A percentile compares a stretch with the other conserved stretches of the same genome.
Evolutionary conservation across 2,329 filamentous ascomycete species (phyloP).

Genomic region (Epichloe coenophiala): DNA sequence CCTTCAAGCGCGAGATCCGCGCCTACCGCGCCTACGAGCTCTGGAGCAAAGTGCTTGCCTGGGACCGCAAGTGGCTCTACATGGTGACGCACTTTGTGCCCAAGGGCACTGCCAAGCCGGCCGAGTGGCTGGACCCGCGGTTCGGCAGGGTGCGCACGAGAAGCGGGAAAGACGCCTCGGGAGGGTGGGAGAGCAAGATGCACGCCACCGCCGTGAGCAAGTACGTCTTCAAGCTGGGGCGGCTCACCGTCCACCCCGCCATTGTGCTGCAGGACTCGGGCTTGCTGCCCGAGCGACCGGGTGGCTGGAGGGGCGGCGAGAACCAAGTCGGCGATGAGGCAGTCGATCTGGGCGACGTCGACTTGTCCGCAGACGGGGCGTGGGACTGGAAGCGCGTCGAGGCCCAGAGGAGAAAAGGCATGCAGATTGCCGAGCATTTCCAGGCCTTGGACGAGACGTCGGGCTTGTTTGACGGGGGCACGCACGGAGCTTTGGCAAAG

Average conservation of each 20-base stretch:
- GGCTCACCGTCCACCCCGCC: slow-evolving; percentile 75
- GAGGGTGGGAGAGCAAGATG: slow-evolving; percentile 47
- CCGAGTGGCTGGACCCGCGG: slow-evolving; percentile 35
- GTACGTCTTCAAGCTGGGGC: slow-evolving; percentile 71
- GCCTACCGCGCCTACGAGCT: slow-evolving; percentile 59
- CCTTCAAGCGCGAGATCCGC: slow-evolving; percentile 60
- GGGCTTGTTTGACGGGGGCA: slow-evolving; percentile 37
- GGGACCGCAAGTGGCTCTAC: slow-evolving; percentile 76
- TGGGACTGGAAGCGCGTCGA: slow-evolving; percentile 50
- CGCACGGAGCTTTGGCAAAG: slow-evolving; percentile 34
- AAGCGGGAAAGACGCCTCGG: slow-evolving; percentile 21
- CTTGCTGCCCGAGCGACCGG: slow-evolving; percentile 61
- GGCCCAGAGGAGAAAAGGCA: slow-evolving; percentile 38
- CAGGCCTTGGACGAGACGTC: slow-evolving; percentile 41
- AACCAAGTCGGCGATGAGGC: slow-evolving; percentile 11
- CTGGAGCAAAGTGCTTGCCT: slow-evolving; percentile 55
- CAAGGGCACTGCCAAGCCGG: slow-evolving; percentile 42
- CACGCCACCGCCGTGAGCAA: slow-evolving; percentile 62
- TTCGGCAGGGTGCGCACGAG: slow-evolving; percentile 28
- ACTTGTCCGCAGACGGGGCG: slow-evolving; percentile 21
- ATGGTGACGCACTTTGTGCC: slow-evolving; percentile 62
- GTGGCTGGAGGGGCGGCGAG: slow-evolving; percentile 42
- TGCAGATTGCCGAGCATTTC: slow-evolving; percentile 42
- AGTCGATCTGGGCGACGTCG: slow-evolving; percentile 9
- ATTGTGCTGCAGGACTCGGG: slow-evolving; percentile 57